Base-by-base conservation (phyloP, 2,329 filamentous ascomycete genomes). In the Xylariaceae sp. region DNA sequence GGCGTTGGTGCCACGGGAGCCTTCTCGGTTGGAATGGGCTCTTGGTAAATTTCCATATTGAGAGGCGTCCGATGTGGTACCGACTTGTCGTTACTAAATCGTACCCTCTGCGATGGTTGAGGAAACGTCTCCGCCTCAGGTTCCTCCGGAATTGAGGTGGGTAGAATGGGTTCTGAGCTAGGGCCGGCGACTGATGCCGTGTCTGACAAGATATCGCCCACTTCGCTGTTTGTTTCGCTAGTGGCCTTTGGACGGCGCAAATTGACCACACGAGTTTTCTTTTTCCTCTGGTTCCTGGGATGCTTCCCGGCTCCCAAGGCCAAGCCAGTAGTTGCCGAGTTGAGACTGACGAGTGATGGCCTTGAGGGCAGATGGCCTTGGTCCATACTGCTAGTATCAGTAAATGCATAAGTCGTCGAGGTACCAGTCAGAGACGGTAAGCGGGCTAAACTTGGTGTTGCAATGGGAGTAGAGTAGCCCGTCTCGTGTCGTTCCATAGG, bases 211-310 rank as follows among this genome's bases (percentile, higher is more conserved):
- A 67, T 72, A 19, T 77, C 79, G 18, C 76, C 75, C 11, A 75
- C 75, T 12, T 81, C 81, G 36, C 77, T 81, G 28, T 75, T 69
- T 38, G 74, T 74, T 22, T 78, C 77, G 31, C 66, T 69, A 53
- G 79, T 77, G 4, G 76, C 73, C 62, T 80, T 81, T 56, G 81
- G 76, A 55, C 80, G 83, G n/a, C 90, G 81, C 13, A 95, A 75
- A 64, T 95, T 90, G 54, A 95, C 88, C 13, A 95, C 86, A 17
- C 90, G 80, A 53, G 83, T 90, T 80, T 93, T 95, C 76, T 89
- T 89, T 73, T 89, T 93, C 48, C 88, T 82, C 33, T 82, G 78
- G 18, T 79, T 77, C 55, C 88, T 82, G 41, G 79, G 74, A 60
- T 79, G 73, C 44, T 81, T 75, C 48, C 78, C 79, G 3, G 81